Percentiles rank a stretch among this genome's conserved stretches.
Conservation (phyloP, 2,329 filamentous ascomycete species). For the Davidsoniella neocaledoniae region DNA sequence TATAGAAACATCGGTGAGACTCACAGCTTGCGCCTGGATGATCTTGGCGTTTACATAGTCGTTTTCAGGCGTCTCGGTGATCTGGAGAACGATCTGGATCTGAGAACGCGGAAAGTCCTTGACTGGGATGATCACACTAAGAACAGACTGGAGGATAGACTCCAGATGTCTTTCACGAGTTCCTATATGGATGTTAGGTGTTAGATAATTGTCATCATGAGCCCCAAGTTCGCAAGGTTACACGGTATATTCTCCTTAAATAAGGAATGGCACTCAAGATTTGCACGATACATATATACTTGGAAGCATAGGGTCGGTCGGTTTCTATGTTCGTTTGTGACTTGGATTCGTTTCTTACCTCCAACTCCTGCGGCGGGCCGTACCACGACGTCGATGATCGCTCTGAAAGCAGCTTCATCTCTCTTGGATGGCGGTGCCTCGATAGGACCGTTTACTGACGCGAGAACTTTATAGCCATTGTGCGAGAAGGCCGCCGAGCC, state of each 20-base stretch:
- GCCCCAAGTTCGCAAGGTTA: background rate
- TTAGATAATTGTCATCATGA: background rate
- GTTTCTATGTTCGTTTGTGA: too few species aligned
- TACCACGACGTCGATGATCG: constrained; percentile 75
- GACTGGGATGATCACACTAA: constrained; percentile 58
- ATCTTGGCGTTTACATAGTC: constrained; percentile 45
- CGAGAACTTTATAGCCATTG: constrained; percentile 64
- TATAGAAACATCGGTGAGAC: constrained; percentile 14
- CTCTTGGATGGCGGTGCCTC: constrained; percentile 56
- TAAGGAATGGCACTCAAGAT: background rate
- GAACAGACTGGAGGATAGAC: constrained; percentile 51
- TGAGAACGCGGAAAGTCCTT: constrained; percentile 60
- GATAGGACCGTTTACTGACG: constrained; percentile 80
- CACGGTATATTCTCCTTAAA: background rate
- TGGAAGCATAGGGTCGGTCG: too few species aligned
- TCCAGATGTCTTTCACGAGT: constrained; percentile 72
- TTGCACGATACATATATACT: background rate
- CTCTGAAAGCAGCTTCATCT: constrained; percentile 85
- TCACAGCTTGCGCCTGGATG: constrained; percentile 42
- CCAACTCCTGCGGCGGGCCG: constrained; percentile 72
- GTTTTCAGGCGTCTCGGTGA: constrained; percentile 51
- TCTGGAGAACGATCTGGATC: constrained; percentile 68
- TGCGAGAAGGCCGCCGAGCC: constrained; percentile 65
- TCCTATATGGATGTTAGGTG: constrained; percentile 25
- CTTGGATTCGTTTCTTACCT: constrained; percentile 31